Evolutionary conservation across 2,329 filamentous ascomycete genomes (phyloP).

Genomic region (Fusarium keratoplasticum): DNA sequence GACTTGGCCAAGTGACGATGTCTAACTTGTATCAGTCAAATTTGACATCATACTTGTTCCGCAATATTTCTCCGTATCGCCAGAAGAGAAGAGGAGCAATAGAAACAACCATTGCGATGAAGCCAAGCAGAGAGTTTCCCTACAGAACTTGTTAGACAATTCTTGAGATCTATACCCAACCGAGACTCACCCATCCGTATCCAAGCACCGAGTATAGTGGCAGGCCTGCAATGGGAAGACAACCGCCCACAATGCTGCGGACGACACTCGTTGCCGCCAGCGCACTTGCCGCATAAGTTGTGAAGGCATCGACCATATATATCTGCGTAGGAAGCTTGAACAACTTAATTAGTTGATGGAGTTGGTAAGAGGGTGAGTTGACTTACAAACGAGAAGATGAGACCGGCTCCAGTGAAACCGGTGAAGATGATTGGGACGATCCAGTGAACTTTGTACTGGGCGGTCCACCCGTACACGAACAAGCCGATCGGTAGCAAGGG

Average conservation of each 20-base stretch:
- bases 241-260: constrained; percentile 13
- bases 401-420: constrained; percentile 7
- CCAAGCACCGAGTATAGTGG: constrained; percentile 13
- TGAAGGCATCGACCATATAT: constrained; percentile 20
- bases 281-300: constrained; percentile 16
- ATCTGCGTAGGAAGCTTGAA: constrained; percentile 10
- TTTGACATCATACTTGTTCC: constrained; percentile 7
- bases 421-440: constrained; percentile 24
- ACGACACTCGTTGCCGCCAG: constrained; percentile 16
- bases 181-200: constrained; percentile 3
- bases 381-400: constrained; percentile 21
- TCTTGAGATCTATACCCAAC: background rate
- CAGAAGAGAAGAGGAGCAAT: constrained; percentile 14
- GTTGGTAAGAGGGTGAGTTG: fast-evolving
- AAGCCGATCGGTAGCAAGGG: background rate
- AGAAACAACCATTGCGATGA: constrained; percentile 5
- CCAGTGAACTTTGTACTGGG: constrained; percentile 14
- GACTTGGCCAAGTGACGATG: background rate
- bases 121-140: constrained; percentile 15
- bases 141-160: background rate
- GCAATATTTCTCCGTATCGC: constrained; percentile 5
- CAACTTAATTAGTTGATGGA: background rate
- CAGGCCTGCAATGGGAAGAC: constrained; percentile 7
- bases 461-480: constrained; percentile 16
- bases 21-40: background rate